These are phyloP conservation scores for Musa beccarii DNA, from an alignment of 176 grass and related monocot species.

Conservation along the genomic window DNA sequence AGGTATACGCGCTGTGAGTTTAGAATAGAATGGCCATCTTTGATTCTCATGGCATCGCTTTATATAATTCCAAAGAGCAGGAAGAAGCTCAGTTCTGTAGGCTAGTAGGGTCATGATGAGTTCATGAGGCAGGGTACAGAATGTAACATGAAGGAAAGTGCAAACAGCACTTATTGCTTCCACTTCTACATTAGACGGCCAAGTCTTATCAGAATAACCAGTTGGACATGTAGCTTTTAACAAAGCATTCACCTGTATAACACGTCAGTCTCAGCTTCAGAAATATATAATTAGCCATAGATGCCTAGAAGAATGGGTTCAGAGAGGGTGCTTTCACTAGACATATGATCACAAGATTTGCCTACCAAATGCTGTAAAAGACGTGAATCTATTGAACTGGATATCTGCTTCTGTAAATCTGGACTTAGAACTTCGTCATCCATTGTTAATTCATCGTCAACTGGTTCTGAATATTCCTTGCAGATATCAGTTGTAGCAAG, in stretches of 20 bases:
- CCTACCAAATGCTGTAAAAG: slow-evolving; percentile 81
- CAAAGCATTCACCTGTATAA: slow-evolving; percentile 73
- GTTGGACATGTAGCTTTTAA: slow-evolving; percentile 51
- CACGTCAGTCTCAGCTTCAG: slow-evolving; percentile 9
- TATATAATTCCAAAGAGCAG: slow-evolving; percentile 81
- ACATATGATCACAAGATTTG: slow-evolving; percentile 2
- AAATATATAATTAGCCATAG: neutral
- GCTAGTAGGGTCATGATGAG: slow-evolving; percentile 66
- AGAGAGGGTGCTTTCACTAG: neutral
- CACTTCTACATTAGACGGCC: slow-evolving; percentile 50
- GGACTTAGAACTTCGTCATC: slow-evolving; percentile 49
- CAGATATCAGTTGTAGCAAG: neutral
- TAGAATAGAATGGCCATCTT: slow-evolving; percentile 67
- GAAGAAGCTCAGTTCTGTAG: slow-evolving; percentile 95
- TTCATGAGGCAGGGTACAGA: slow-evolving; percentile 64
- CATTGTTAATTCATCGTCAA: slow-evolving; percentile 61
- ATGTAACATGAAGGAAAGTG: slow-evolving; percentile 84
- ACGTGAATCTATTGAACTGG: slow-evolving; percentile 66
- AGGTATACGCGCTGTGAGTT: slow-evolving; percentile 42
- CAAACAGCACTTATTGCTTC: slow-evolving; percentile 89
- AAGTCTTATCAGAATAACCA: slow-evolving; percentile 38
- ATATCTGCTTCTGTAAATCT: slow-evolving; percentile 76
- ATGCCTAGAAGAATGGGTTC: neutral
- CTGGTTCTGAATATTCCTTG: slow-evolving; percentile 23
- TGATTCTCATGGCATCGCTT: slow-evolving; percentile 71